phyloP scores from a whole-genome alignment of 495 filamentous ascomycete species.

The Neurospora intermedia region DNA sequence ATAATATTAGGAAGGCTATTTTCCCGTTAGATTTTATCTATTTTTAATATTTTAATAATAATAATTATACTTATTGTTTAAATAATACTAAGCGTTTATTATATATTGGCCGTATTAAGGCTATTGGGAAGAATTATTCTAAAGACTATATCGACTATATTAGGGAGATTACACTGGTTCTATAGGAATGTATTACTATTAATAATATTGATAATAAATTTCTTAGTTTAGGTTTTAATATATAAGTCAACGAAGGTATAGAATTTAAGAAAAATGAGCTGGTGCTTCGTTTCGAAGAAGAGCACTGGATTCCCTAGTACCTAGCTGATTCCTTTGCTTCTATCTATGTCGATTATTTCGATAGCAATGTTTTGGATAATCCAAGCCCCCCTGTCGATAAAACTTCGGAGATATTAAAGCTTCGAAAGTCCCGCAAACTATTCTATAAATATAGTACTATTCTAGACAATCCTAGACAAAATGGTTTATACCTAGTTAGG shows the following conservation, averaged over 20 bases:
- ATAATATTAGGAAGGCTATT: too few species aligned
- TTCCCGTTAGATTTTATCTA: too few species aligned
- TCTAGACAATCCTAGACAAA: neutral
- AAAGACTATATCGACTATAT: neutral
- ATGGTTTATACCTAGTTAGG: too few species aligned
- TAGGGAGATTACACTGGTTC: neutral
- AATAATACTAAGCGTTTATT: too few species aligned
- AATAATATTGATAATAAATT: neutral
- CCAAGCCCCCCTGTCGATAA: neutral
- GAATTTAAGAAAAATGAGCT: neutral
- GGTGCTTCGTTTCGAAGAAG: neutral
- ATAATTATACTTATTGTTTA: too few species aligned
- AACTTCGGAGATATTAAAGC: neutral
- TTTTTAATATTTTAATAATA: too few species aligned
- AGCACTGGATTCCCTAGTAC: neutral
- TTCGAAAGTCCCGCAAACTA: neutral
- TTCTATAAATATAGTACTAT: neutral
- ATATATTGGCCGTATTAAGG: neutral
- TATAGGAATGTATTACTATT: neutral
- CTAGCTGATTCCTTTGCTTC: neutral
- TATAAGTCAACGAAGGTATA: neutral
- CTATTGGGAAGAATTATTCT: neutral
- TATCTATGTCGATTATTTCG: neutral
- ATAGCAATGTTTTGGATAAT: neutral
- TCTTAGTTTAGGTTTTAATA: neutral